Base-by-base conservation (phyloP, 2,329 filamentous ascomycete genomes). In the Cladosporium sp. region DNA sequence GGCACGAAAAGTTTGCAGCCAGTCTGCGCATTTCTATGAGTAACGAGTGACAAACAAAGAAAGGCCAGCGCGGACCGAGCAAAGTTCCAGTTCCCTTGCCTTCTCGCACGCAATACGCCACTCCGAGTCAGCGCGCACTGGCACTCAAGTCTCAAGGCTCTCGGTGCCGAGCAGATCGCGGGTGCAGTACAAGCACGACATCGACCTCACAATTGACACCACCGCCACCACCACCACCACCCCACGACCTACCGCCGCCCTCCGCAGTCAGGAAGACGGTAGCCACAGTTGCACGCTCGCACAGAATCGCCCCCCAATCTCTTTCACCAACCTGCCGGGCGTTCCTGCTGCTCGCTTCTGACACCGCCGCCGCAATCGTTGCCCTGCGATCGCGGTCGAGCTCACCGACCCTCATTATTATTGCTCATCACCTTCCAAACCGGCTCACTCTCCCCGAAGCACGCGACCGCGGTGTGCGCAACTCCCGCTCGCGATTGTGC, bases 11-110 rank as follows among this genome's bases (percentile, higher is more conserved):
- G 23, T 11, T 21, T 54, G 51, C 32, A 57, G 39, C 23, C 58
- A 60, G 39, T 62, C 32, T 14, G 1, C 6, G 30, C 30, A 36
- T 62, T 62, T 51, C 59, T 36, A 23, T 62, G 28, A 62, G 58
- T 62, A 62, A 62, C 32, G 36, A n/a, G 46, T 62, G 59, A 62
- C 59, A 62, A 49, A 62, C 59, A 62, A 49, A 49, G 58, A 48
- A 30, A 43, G n/a, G 43, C 16, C 57, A 54, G 51, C 26, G 7
- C 39, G 51, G 51, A 21, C 30, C 51, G 51, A 54, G 26, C 51
- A 21, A n/a, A 11, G 26, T 28, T n/a, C 25, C 4, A 28, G 28
- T 28, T 28, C 28, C 28, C 28, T 28, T n/a, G n/a, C 26, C 25
- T 59, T 26, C 21, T 39, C 46, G 59, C 59, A 62, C 59, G 59